Evolutionary conservation across 352 stramenopile species (phyloP), one percentile per base, ranked within the genome.

Genomic region (Globisporangium rhizosaccharum): DNA sequence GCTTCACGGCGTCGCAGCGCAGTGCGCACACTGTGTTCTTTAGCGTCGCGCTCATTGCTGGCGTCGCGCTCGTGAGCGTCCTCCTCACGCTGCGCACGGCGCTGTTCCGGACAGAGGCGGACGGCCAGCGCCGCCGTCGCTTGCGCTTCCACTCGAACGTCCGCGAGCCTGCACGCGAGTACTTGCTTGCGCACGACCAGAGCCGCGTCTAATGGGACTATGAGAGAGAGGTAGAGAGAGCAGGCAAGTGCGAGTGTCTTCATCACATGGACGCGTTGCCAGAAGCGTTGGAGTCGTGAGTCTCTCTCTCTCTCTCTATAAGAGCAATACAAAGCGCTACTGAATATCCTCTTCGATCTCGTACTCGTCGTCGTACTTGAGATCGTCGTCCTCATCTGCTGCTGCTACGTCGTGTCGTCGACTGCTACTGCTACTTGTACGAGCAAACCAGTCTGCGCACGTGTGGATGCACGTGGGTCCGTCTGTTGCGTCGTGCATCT

Each of bases 321-420:
- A 10, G 33, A 39, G 33, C 33, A 39, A 12, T 12, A 39, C 33
- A 12, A 12, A 39, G 33, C 33, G 33, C 33, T 23, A 59, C 4
- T 74, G 51, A 36, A 76, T 80, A 11, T 71, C 63, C 61, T 87
- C 76, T 53, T 83, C 75, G 18, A 78, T 75, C 39, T 87, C 77
- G 49, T 77, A 74, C n/a, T 82, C 68, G 47, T 82, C 71, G 6
- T 73, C 70, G n/a, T 71, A 55, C 41, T 58, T 51, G 2, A 7
- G 6, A 20, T 49, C 44, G 53, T 66, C 63, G n/a, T 57, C 33
- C 8, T 62, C 62, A 8, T 62, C 33, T 3, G 64, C 66, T 1
- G 51, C 33, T 3, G 64, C 66, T 1, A 42, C 45, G 36, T 53
- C 25, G 20, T 23, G 23, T 11, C 36, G 25, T 28, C 23, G 56